Conservation (phyloP, 805 yeast species). For the Candida endomychidarum region DNA sequence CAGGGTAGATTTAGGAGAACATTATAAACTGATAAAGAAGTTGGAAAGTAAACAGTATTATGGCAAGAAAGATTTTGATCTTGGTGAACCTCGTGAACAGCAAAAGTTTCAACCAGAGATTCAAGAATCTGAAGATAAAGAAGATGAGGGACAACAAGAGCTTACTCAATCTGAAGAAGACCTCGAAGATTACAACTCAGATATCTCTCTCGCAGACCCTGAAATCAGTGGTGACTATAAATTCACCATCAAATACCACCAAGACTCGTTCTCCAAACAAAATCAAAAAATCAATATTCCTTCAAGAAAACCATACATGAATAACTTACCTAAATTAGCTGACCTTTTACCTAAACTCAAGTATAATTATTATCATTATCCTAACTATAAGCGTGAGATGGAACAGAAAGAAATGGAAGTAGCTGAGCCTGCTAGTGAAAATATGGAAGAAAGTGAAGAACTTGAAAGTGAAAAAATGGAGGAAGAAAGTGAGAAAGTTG, state of each 20-base stretch:
- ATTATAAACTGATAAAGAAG: constrained; percentile 22
- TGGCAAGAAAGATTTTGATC: constrained; percentile 34
- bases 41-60: constrained; percentile 20
- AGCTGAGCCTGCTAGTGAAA: neutral
- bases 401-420: constrained; percentile 1
- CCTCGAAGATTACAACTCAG: constrained; percentile 44
- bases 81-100: no score
- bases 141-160: constrained; percentile 2
- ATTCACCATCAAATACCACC: constrained; percentile 42
- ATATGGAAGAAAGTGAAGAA: neutral
- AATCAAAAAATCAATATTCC: constrained; percentile 46
- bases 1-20: constrained; percentile 21
- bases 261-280: constrained; percentile 8
- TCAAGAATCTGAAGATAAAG: constrained; percentile 5
- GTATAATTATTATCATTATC: constrained; percentile 32
- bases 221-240: constrained; percentile 49
- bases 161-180: constrained; percentile 16
- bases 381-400: constrained; percentile 16
- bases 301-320: constrained; percentile 40
- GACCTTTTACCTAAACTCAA: constrained; percentile 29
- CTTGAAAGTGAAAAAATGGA: constrained; percentile 2
- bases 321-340: constrained; percentile 36
- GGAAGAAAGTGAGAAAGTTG: no score
- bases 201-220: constrained; percentile 53
- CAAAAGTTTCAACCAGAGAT: no score